Evolutionary conservation across 495 filamentous ascomycete species (phyloP).

Genomic region (Friedmanniomyces simplex): DNA sequence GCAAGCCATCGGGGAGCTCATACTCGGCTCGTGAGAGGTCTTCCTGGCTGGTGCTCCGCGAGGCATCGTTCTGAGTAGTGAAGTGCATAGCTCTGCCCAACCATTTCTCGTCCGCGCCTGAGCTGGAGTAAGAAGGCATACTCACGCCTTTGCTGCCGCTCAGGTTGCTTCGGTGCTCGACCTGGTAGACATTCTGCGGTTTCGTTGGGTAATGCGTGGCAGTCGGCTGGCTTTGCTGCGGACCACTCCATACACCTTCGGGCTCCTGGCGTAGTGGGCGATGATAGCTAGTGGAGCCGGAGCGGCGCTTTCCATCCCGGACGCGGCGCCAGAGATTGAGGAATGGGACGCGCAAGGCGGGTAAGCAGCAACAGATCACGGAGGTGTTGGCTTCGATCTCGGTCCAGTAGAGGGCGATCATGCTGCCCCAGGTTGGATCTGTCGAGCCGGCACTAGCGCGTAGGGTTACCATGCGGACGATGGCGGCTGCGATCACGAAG

Average conservation of each 20-base stretch:
- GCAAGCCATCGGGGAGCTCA: neutral
- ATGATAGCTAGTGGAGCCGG: neutral
- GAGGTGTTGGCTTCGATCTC: constrained; percentile 13
- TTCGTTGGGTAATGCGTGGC: neutral
- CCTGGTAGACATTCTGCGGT: neutral
- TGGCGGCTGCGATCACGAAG: constrained; percentile 12
- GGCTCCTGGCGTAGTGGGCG: neutral
- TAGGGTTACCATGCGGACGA: constrained; percentile 11
- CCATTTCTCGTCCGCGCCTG: neutral
- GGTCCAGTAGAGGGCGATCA: constrained; percentile 6
- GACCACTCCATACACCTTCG: neutral
- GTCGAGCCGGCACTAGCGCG: neutral
- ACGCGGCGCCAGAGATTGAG: constrained; percentile 3
- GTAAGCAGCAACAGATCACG: constrained; percentile 9
- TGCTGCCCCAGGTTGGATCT: constrained; percentile 12
- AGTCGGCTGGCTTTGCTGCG: neutral
- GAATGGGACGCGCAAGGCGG: constrained; percentile 6
- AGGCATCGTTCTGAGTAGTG: neutral
- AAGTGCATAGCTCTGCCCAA: neutral
- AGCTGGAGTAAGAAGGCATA: neutral
- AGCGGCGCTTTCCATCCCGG: neutral
- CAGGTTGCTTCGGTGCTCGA: neutral
- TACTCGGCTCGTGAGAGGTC: neutral
- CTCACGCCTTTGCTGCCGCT: neutral
- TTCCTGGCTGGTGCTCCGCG: neutral